Evolutionary conservation across 306 rosid genomes (phyloP).

Genomic region (Mimosa bimucronata): DNA sequence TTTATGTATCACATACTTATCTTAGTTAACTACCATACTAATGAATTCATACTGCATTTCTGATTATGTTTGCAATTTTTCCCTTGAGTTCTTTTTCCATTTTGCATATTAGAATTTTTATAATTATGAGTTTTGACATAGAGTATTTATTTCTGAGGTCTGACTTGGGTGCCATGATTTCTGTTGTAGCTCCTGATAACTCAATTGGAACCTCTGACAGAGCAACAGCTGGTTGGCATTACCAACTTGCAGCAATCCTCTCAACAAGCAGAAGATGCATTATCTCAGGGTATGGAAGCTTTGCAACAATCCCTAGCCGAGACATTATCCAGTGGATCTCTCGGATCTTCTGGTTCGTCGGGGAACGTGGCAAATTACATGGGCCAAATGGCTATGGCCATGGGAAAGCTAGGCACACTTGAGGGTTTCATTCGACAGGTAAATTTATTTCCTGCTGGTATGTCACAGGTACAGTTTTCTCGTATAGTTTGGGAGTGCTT

Average conservation of each 20-base stretch:
- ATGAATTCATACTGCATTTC: background rate
- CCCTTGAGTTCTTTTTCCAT: background rate
- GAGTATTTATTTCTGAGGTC: slow-evolving; percentile 4
- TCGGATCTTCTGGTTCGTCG: slow-evolving; percentile 78
- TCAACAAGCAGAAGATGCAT: slow-evolving; percentile 97
- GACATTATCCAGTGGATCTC: slow-evolving; percentile 78
- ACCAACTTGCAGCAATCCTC: slow-evolving; percentile 93
- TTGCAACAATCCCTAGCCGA: slow-evolving; percentile 92
- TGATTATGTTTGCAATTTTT: background rate
- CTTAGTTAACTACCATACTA: background rate
- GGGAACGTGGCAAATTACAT: slow-evolving; percentile 94
- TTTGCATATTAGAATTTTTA: background rate
- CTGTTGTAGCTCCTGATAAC: slow-evolving; percentile 76
- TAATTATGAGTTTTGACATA: slow-evolving; percentile 10
- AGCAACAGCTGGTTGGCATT: slow-evolving; percentile 83
- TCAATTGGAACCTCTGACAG: slow-evolving; percentile 96
- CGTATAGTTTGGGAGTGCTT: slow-evolving; percentile 15
- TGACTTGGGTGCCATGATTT: slow-evolving; percentile 25
- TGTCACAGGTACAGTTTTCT: slow-evolving; percentile 9
- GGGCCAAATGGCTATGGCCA: slow-evolving; percentile 99
- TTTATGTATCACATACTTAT: background rate
- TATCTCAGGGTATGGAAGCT: slow-evolving; percentile 99
- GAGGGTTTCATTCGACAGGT: slow-evolving; percentile 97
- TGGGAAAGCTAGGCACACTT: slow-evolving; percentile 93
- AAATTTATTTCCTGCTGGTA: slow-evolving; percentile 32